Percentiles rank a stretch among this genome's conserved stretches.
Evolutionary conservation across 2,329 filamentous ascomycete species (phyloP).

Genomic region (Beauveria brongniartii): DNA sequence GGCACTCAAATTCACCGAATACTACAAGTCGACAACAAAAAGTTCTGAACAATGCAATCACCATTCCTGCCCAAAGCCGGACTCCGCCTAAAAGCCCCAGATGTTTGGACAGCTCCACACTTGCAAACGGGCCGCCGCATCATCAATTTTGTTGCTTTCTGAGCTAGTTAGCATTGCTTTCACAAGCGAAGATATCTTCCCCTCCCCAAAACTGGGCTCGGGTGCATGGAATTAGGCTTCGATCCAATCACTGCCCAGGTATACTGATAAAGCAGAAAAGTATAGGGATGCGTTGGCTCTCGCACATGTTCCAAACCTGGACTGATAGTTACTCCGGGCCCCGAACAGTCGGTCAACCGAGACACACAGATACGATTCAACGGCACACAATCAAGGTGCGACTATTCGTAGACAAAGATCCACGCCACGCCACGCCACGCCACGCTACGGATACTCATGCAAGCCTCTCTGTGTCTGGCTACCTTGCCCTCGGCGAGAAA

Average conservation of each 20-base stretch:
- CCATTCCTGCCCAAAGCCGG: not conserved
- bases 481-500: not conserved
- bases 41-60: not conserved
- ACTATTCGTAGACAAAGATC: not conserved
- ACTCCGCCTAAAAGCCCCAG: not conserved
- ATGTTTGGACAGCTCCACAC: not conserved
- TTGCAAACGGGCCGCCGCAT: conserved; percentile 8
- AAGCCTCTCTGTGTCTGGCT: not conserved
- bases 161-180: not conserved
- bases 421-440: too few relatives aligned
- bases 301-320: not conserved
- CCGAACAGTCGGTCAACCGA: not conserved
- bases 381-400: not conserved
- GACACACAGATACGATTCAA: not conserved
- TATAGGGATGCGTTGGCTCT: not conserved
- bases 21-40: not conserved
- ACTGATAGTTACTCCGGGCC: not conserved
- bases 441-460: not conserved
- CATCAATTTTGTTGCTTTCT: conserved; percentile 1
- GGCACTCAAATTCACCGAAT: not conserved
- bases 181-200: not conserved
- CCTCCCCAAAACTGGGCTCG: not conserved
- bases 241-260: not conserved
- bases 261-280: not conserved
- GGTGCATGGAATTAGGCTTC: not conserved